These are phyloP conservation scores for Quercus cerris DNA, from an alignment of 306 rosid genomes.

Conservation along the genomic window DNA sequence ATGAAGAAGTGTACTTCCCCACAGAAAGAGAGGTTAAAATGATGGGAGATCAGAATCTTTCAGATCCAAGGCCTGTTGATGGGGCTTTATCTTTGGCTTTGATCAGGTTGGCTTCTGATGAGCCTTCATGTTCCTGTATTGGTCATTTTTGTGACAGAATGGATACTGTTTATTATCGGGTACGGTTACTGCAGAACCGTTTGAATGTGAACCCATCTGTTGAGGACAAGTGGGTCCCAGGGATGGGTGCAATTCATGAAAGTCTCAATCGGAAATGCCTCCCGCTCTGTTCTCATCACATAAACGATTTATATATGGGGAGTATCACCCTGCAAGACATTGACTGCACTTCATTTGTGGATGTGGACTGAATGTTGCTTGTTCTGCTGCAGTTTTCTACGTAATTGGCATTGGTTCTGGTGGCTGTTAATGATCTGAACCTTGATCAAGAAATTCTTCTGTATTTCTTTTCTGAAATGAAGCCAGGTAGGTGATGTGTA, in stretches of 20 bases:
- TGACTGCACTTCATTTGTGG: conserved; percentile 54
- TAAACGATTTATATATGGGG: conserved; percentile 66
- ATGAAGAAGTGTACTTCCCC: conserved; percentile 67
- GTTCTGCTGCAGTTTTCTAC: neutral
- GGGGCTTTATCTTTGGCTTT: conserved; percentile 59
- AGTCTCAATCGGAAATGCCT: conserved; percentile 65
- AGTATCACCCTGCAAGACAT: conserved; percentile 69
- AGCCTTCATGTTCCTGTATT: conserved; percentile 52
- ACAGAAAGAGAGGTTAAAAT: conserved; percentile 83
- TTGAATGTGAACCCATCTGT: conserved; percentile 41
- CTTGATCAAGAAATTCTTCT: neutral
- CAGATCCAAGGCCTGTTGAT: conserved; percentile 79
- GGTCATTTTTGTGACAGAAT: conserved; percentile 80
- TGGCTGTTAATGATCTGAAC: neutral
- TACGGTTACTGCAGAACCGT: conserved; percentile 52
- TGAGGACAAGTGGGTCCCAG: conserved; percentile 59
- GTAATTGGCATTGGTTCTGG: neutral
- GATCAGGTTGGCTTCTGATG: conserved; percentile 75
- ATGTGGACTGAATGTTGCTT: conserved; percentile 35
- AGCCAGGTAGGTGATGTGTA: neutral
- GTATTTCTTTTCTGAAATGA: neutral
- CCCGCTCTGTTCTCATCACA: conserved; percentile 75
- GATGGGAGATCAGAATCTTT: conserved; percentile 82
- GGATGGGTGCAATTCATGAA: conserved; percentile 70
- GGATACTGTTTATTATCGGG: conserved; percentile 54